A percentile compares a stretch with the other conserved stretches of the same genome.
phyloP scores from a whole-genome alignment of 495 filamentous ascomycete species.

The Aspergillus kassunensis region DNA sequence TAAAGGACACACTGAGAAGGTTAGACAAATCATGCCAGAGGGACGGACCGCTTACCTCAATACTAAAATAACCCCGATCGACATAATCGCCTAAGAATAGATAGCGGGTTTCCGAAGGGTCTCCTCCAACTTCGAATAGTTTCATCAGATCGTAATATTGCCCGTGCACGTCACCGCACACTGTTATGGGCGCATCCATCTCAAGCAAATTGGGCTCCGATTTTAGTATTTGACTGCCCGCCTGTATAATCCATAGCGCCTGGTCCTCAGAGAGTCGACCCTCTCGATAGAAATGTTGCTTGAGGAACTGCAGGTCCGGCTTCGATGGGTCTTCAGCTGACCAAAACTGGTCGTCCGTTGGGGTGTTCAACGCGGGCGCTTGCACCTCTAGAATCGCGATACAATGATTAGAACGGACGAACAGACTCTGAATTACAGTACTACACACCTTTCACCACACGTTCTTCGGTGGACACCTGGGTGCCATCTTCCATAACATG shows the following conservation, averaged over 20 bases:
- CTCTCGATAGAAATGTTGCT: conserved; percentile 97
- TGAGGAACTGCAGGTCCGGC: conserved; percentile 89
- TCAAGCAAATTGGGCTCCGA: conserved; percentile 92
- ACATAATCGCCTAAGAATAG: conserved; percentile 98
- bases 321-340: conserved; percentile 79
- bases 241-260: conserved; percentile 88
- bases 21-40: conserved; percentile 10
- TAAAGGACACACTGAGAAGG: conserved; percentile 78
- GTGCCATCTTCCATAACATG: conserved; percentile 97
- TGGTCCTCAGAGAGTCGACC: conserved; percentile 95
- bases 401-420: background rate
- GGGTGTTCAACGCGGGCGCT: conserved; percentile 88
- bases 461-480: conserved; percentile 89
- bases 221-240: conserved; percentile 76
- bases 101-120: conserved; percentile 93
- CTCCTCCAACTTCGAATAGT: conserved; percentile 96
- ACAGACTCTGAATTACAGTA: background rate
- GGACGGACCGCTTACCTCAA: conserved; percentile 58
- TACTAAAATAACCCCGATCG: conserved; percentile 96
- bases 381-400: conserved; percentile 73
- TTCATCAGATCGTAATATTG: conserved; percentile 99
- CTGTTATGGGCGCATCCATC: conserved; percentile 99
- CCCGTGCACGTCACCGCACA: conserved; percentile 96
- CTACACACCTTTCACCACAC: conserved; percentile 89
- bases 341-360: conserved; percentile 75